These are phyloP conservation scores for Beauveria australis DNA, from an alignment of 2,329 filamentous ascomycete genomes.

Conservation along the genomic window DNA sequence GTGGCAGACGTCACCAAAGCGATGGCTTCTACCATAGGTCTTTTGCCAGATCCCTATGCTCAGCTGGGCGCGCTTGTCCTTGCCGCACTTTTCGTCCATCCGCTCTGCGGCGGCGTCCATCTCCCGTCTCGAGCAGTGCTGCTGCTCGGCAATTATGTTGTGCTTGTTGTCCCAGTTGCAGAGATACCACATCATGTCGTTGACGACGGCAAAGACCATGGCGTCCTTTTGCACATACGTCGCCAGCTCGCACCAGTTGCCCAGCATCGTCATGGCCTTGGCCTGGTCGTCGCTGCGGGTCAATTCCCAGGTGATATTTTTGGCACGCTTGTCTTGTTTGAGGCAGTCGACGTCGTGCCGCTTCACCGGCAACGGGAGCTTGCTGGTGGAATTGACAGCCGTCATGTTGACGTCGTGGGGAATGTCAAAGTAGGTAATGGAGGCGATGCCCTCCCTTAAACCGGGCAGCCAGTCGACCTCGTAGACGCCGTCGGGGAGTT, in stretches of 20 bases:
- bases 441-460: background rate
- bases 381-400: background rate
- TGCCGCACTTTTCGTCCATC: background rate
- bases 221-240: background rate
- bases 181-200: slow-evolving; percentile 5
- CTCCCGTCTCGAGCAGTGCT: background rate
- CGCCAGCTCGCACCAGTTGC: slow-evolving; percentile 8
- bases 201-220: background rate
- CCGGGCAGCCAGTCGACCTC: background rate
- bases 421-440: background rate
- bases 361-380: background rate
- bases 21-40: background rate
- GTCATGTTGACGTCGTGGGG: slow-evolving; percentile 5
- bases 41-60: background rate
- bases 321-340: background rate
- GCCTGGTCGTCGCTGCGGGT: background rate
- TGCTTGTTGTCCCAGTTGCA: slow-evolving; percentile 3
- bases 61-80: background rate
- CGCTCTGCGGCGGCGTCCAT: background rate
- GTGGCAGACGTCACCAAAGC: background rate
- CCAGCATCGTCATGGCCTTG: slow-evolving; percentile 2
- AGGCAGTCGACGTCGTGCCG: background rate
- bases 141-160: background rate
- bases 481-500: slow-evolving; percentile 4
- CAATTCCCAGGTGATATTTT: background rate